Base-by-base conservation (phyloP, 1,139 yeast species). In the Entelexis paramagnoliae region DNA sequence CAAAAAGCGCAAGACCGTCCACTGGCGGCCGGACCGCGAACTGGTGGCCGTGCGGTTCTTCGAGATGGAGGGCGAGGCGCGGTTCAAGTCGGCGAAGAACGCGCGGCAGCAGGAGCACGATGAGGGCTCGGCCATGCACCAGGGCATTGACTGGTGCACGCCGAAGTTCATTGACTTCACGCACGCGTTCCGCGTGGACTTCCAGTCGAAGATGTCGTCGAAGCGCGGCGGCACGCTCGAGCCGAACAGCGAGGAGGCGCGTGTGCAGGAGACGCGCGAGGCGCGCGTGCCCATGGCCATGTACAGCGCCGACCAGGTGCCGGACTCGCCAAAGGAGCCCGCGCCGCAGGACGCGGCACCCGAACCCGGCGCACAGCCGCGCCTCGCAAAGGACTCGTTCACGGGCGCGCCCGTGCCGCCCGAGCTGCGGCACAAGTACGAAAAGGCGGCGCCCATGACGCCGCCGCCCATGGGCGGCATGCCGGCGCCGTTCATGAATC, bases 31-130 rank as follows among this genome's bases (percentile, higher is more conserved):
- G 9, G 72, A 68, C 36, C 58, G 56, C 11, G 65, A 64, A 19
- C 69, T 65, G 65, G 78, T 64, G 58, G 66, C 60, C 63, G 74
- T 67, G 62, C 72, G 64, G 43, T 58, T 61, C 55, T 77, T 57
- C 74, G 79, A 66, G 65, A 73, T 57, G 59, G 57, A 68, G 16
- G 56, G 51, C 41, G 38, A 36, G 17, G 40, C 48, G 13, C 30
- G 36, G 9, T 49, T 57, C 44, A 52, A 54, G 39, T 55, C 58
- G 8, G 46, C 55, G 14, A 42, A 43, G 28, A 49, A 41, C 22
- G 57, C 55, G 10, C 50, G 51, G 20, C 46, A 36, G 30, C 56
- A 59, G 61, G 44, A 66, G 59, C 64, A 63, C 43, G 67, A 65
- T 34, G 71, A 68, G 17, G 62, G 59, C 19, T 58, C 61, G 13